These are phyloP conservation scores for Dendryphion nanum DNA, from an alignment of 2,329 filamentous ascomycete species.

Conservation along the genomic window DNA sequence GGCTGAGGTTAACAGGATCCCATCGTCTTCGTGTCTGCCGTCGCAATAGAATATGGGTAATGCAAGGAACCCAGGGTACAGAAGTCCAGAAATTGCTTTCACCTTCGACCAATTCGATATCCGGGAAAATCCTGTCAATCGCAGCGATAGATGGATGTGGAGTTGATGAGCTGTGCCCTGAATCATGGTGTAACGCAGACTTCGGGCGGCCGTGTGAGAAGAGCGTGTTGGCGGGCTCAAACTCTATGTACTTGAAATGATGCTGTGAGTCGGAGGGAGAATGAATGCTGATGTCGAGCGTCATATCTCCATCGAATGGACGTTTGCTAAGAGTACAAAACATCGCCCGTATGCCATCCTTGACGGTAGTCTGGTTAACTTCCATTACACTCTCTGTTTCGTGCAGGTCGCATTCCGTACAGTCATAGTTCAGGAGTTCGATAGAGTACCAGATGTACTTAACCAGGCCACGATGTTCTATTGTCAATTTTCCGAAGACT, in stretches of 20 bases:
- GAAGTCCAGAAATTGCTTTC: background rate
- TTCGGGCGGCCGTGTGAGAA: background rate
- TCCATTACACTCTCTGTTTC: constrained; percentile 1
- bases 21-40: constrained; percentile 9
- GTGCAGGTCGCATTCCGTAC: constrained; percentile 3
- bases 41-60: constrained; percentile 7
- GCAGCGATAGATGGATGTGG: background rate
- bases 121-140: background rate
- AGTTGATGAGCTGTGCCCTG: background rate
- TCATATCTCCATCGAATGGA: constrained; percentile 2
- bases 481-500: constrained; percentile 4
- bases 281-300: constrained; percentile 9
- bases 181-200: background rate
- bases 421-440: constrained; percentile 7
- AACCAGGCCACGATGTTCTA: constrained; percentile 2
- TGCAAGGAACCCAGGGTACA: constrained; percentile 1
- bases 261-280: constrained; percentile 8
- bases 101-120: background rate
- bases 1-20: constrained; percentile 3
- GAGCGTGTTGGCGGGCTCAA: constrained; percentile 4
- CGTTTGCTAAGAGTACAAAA: constrained; percentile 5
- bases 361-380: background rate
- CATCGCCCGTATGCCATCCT: constrained; percentile 1
- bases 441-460: constrained; percentile 10
- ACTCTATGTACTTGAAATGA: constrained; percentile 8